Conservation (phyloP, 2,329 filamentous ascomycete species). For the Colletotrichum sojae region DNA sequence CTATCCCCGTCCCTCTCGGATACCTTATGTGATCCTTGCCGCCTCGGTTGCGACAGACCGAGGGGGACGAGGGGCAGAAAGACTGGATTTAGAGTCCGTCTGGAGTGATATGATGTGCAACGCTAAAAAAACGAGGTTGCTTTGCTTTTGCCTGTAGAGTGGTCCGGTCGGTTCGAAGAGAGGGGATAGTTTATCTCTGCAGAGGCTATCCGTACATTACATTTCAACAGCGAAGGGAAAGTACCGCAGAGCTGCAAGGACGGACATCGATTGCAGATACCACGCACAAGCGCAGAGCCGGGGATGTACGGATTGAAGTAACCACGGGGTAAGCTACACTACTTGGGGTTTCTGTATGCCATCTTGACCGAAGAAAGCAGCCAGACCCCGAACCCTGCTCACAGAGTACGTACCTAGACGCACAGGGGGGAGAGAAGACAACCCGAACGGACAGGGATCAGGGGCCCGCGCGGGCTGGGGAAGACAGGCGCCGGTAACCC, state of each 20-base stretch:
- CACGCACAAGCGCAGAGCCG: constrained; percentile 3
- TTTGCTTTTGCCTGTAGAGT: neutral
- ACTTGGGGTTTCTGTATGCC: too few relatives aligned
- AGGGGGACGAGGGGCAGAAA: constrained; percentile 2
- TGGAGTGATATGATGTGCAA: constrained; percentile 12
- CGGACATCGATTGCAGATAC: neutral
- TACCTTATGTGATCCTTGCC: constrained; percentile 18
- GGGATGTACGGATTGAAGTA: constrained; percentile 19
- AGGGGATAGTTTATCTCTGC: constrained; percentile 24
- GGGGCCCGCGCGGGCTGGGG: constrained; percentile 28
- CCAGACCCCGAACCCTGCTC: neutral
- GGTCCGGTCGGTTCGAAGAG: constrained; percentile 36
- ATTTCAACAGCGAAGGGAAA: too few relatives aligned
- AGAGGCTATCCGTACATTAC: too few relatives aligned
- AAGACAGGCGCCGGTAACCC: constrained; percentile 16
- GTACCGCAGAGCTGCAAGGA: neutral
- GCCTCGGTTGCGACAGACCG: constrained; percentile 33
- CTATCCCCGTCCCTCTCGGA: neutral
- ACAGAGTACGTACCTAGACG: too few relatives aligned
- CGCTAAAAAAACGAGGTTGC: constrained; percentile 4
- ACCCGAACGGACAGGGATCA: constrained; percentile 1
- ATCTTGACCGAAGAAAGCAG: constrained; percentile 4
- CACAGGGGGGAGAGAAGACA: neutral
- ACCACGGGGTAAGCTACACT: constrained; percentile 22
- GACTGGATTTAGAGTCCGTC: constrained; percentile 4